Percentiles rank a stretch among this genome's conserved stretches.
Evolutionary conservation across 2,329 filamentous ascomycete species (phyloP).

Genomic region (Penicillium sp.): DNA sequence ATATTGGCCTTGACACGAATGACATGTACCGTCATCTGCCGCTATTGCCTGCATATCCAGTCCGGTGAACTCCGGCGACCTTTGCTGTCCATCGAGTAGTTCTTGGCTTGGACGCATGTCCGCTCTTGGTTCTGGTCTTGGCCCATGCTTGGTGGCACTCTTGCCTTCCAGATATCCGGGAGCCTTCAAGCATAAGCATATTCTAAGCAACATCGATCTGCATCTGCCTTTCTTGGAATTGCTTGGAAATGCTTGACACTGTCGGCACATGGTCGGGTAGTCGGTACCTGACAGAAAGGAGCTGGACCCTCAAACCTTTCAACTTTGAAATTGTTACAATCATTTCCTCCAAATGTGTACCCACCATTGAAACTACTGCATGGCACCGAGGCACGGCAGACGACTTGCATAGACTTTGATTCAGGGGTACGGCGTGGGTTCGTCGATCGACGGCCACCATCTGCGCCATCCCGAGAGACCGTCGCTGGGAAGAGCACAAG

Average conservation of each 20-base stretch:
- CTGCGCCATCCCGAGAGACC: not conserved
- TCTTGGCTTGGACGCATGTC: slow-evolving; percentile 1
- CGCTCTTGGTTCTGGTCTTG: not conserved
- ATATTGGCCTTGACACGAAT: not conserved
- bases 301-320: not conserved
- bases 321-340: not conserved
- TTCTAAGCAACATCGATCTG: not conserved
- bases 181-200: not conserved
- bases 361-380: not conserved
- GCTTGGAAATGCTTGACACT: not conserved
- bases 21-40: not conserved
- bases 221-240: not conserved
- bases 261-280: not conserved
- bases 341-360: not conserved
- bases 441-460: not conserved
- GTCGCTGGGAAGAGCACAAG: not conserved
- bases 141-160: not conserved
- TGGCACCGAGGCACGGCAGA: not conserved
- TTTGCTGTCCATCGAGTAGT: not conserved
- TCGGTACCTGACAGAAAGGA: not conserved
- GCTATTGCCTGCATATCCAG: not conserved
- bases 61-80: not conserved
- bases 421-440: not conserved
- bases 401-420: slow-evolving; percentile 3
- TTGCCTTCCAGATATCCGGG: not conserved